Evolutionary conservation across 805 yeast species (phyloP).

Genomic region (Kuraishia floccosa): DNA sequence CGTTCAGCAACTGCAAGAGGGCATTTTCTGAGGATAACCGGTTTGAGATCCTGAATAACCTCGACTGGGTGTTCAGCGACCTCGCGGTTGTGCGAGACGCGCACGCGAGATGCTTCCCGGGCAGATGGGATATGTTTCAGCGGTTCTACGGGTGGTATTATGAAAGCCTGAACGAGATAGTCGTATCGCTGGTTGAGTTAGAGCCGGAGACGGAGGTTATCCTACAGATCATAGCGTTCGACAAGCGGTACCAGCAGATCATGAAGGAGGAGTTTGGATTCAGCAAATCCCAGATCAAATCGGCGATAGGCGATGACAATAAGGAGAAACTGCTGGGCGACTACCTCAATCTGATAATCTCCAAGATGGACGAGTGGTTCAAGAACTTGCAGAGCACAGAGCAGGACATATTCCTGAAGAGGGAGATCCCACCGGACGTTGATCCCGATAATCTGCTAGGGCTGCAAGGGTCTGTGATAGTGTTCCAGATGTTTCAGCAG

Average conservation of each 20-base stretch:
- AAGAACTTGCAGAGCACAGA: conserved; percentile 57
- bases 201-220: conserved; percentile 78
- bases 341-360: conserved; percentile 58
- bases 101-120: conserved; percentile 51
- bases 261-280: conserved; percentile 40
- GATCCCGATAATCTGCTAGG: conserved; percentile 57
- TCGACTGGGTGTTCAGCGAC: conserved; percentile 82
- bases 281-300: conserved; percentile 29
- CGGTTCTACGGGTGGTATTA: conserved; percentile 59
- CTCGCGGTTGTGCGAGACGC: conserved; percentile 52
- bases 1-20: conserved; percentile 55
- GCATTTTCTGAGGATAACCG: conserved; percentile 30
- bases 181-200: conserved; percentile 49
- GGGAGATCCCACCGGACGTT: conserved; percentile 56
- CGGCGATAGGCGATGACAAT: conserved; percentile 61
- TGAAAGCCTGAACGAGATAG: conserved; percentile 46
- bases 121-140: conserved; percentile 60
- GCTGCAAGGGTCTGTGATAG: conserved; percentile 67
- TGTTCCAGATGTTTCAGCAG: conserved; percentile 77
- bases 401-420: conserved; percentile 45
- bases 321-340: conserved; percentile 69
- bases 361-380: conserved; percentile 82
- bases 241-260: conserved; percentile 49
- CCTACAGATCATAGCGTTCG: conserved; percentile 65
- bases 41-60: conserved; percentile 52